Base-by-base conservation (phyloP, 768 basidiomycete genomes). In the Tulasnella sp. region DNA sequence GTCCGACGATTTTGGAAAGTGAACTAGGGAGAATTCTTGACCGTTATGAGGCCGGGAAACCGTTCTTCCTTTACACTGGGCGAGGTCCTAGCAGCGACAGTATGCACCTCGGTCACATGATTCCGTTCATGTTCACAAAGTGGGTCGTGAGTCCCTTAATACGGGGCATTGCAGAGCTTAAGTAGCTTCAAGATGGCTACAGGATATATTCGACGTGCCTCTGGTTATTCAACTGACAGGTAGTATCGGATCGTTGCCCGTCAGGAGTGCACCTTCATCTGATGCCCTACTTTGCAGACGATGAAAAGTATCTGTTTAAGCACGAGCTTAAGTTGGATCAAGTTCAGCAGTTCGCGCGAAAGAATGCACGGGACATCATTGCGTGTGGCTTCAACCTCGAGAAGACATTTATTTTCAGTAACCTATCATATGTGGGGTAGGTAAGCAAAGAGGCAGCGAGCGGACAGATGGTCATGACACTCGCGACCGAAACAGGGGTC, bases 231-330 rank as follows among this genome's bases (percentile, higher is more conserved):
- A 99, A 80, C 86, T 99, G 1, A 99, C 97, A 42, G 95, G 95
- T 91, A 71, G 62, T 65, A 37, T 63, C 9, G 35, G 32, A 26
- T 71, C 66, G 26, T 52, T 36, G 22, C 32, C 12, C 17, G 9
- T 5, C 66, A 0, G 9, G 29, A 67, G 34, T 19, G 26, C 59
- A 59, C 1, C 22, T 62, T n/a, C 67, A n/a, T 40, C 16, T 16
- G 40, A 44, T 11, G 47, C 26, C 74, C 41, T 17, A 8, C 14
- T 12, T 37, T 17, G 5, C 76, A 93, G 97, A 99, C 77, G 97
- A 99, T 80, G 97, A 99, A 79, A 99, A 99, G 80, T 99, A 98
- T 83, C 81, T 99, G 63, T 97, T 99, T 86, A 96, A 98, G 80
- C 92, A 94, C 71, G 91, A 91, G 75, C 86, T 97, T 73, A 95